Conservation (phyloP, 495 filamentous ascomycete species). For the Penicillium atrosanguineum region DNA sequence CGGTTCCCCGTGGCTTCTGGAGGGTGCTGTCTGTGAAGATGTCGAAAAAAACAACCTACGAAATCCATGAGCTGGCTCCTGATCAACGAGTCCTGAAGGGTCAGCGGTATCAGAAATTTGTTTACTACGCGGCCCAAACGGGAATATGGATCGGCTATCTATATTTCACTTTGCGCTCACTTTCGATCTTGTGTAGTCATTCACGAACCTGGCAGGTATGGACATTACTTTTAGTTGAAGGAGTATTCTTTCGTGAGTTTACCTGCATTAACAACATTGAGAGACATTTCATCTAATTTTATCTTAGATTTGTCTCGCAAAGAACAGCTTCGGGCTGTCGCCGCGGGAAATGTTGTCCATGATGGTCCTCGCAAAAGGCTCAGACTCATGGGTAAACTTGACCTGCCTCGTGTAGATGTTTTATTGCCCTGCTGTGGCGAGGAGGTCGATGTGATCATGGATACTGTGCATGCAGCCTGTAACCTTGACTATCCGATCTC, state of each 20-base stretch:
- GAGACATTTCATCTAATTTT: neutral
- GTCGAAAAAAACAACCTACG: conserved; percentile 3
- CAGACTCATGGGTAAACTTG: conserved; percentile 18
- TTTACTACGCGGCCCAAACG: conserved; percentile 19
- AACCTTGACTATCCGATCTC: conserved; percentile 47
- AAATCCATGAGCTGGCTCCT: conserved; percentile 27
- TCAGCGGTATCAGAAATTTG: conserved; percentile 19
- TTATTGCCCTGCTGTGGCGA: conserved; percentile 51
- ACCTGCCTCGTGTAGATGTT: conserved; percentile 45
- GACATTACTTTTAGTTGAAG: conserved; percentile 29
- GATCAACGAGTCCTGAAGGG: conserved; percentile 15
- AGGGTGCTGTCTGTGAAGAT: neutral
- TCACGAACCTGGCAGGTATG: conserved; percentile 29
- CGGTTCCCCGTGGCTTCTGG: neutral
- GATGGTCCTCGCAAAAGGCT: conserved; percentile 19
- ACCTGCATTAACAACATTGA: neutral
- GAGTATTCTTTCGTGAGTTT: conserved; percentile 26
- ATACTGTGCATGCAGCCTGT: conserved; percentile 50
- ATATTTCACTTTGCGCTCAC: conserved; percentile 24
- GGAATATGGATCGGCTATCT: conserved; percentile 23
- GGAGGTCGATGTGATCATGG: conserved; percentile 47
- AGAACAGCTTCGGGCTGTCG: conserved; percentile 26
- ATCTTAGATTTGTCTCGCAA: conserved; percentile 22
- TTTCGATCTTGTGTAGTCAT: conserved; percentile 7
- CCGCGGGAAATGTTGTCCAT: conserved; percentile 10